Base-by-base conservation (phyloP, 148 eudicot species). In the Chenopodium quinoa region DNA sequence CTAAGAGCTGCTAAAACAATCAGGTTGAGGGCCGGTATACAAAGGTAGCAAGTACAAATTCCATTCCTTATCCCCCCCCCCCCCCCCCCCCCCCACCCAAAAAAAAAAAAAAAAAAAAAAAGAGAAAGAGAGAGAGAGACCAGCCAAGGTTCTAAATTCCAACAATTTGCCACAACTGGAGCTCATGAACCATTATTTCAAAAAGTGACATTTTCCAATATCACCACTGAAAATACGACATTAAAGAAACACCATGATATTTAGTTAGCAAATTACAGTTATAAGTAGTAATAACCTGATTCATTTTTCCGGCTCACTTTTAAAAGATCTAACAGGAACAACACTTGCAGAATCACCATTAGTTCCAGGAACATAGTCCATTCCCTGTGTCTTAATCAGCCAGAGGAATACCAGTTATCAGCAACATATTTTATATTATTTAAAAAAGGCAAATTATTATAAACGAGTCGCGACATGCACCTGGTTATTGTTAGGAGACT, bases 311-410 rank as follows among this genome's bases (percentile, higher is more conserved):
- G 81, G 83, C 74, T 92, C 93, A 54, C 85, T 86, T 81, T 86
- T 85, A 34, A 88, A 85, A 76, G 88, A 84, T 85, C 90, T 86
- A 80, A 80, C 86, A 34, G 92, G 97, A 87, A 92, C 92, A 77
- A 87, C 82, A 78, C 90, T 73, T 27, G 83, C 81, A 40, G 89
- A 83, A 63, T 91, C 91, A 83, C 89, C 87, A 82, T 87, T 86
- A 65, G 87, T 75, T 32, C 89, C 88, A 69, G 76, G 77, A 56
- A 65, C 81, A 77, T 77, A 69, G 80, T 88, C 86, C 89, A 81
- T 88, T 82, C 91, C 91, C 78, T 90, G 97, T 58, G 81, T 87
- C 93, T 89, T 46, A 9, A 74, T 78, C 56, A 67, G 22, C 13
- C 29, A 74, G 32, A 74, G 46, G 32, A 63, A 60, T 11, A 73